Percentiles rank a stretch among this genome's conserved stretches.
phyloP scores from a whole-genome alignment of 148 eudicot genomes.

The Nyssa sinensis region DNA sequence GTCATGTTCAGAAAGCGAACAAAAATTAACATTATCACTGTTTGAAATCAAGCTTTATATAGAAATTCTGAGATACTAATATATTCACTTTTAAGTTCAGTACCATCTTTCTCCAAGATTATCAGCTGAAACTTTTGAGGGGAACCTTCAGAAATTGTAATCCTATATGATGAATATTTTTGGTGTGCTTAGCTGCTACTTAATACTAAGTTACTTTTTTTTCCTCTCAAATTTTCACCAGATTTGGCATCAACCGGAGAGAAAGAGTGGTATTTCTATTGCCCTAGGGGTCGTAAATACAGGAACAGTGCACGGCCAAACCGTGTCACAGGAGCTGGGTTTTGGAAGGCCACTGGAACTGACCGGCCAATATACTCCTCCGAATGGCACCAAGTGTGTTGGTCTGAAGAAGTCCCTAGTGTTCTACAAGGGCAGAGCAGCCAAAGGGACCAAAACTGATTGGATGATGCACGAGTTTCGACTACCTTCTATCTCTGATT shows the following conservation, averaged over 20 bases:
- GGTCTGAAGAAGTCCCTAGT: constrained; percentile 65
- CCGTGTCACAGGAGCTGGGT: constrained; percentile 66
- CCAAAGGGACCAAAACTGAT: constrained; percentile 62
- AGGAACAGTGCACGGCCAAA: constrained; percentile 68
- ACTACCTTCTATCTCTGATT: constrained; percentile 41
- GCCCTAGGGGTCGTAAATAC: constrained; percentile 72
- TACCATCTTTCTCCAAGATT: neutral
- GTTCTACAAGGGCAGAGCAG: constrained; percentile 55
- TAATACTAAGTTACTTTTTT: neutral
- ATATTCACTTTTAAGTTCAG: neutral
- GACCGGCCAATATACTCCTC: constrained; percentile 71
- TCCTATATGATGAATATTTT: too few relatives aligned
- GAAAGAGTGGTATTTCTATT: constrained; percentile 76
- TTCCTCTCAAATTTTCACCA: constrained; percentile 16
- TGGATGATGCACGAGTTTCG: constrained; percentile 91
- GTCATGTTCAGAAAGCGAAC: constrained; percentile 8
- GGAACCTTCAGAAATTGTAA: neutral
- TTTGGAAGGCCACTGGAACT: constrained; percentile 81
- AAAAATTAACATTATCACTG: neutral
- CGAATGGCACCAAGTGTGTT: constrained; percentile 48
- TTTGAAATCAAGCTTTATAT: neutral
- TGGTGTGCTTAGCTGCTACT: neutral
- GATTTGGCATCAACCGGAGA: constrained; percentile 59
- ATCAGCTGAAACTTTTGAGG: neutral
- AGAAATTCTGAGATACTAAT: too few relatives aligned